Conservation (phyloP, 768 basidiomycete species). For the Trametes cingulata region DNA sequence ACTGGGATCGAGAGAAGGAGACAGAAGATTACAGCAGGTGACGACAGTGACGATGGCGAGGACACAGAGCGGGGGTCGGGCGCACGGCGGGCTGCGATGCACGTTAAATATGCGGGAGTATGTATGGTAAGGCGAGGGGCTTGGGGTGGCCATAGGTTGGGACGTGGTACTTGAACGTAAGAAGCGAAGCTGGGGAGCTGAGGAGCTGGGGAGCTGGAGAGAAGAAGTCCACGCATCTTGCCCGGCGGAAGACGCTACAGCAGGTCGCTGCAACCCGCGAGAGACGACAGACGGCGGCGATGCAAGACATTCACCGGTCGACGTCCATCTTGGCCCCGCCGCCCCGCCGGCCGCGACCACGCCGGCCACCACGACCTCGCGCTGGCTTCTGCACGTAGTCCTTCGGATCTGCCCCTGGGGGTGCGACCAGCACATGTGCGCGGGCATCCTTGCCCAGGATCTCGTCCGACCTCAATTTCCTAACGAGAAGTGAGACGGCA, state of each 20-base stretch:
- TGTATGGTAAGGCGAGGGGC: no score
- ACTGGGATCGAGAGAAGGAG: neutral
- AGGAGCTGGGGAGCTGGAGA: no score
- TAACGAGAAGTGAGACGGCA: slow-evolving; percentile 32
- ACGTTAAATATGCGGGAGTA: no score
- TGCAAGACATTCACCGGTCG: slow-evolving; percentile 38
- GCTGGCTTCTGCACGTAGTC: slow-evolving; percentile 45
- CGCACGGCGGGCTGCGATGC: no score
- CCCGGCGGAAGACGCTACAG: no score
- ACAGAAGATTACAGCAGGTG: no score
- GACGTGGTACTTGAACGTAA: no score
- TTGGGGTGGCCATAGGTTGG: no score
- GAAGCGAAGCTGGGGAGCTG: no score
- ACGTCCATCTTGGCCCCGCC: slow-evolving; percentile 52
- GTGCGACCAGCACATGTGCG: slow-evolving; percentile 66
- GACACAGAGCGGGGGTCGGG: no score
- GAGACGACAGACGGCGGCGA: neutral
- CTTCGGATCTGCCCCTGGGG: slow-evolving; percentile 62
- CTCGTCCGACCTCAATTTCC: slow-evolving; percentile 86
- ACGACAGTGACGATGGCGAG: no score
- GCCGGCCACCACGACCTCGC: slow-evolving; percentile 28
- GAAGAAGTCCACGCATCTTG: no score
- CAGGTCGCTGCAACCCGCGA: neutral
- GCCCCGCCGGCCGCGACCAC: slow-evolving; percentile 32
- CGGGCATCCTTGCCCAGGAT: slow-evolving; percentile 65